These are phyloP conservation scores for Nymphaea colorata DNA, from an alignment of 164 flowering plant genomes.

Conservation along the genomic window DNA sequence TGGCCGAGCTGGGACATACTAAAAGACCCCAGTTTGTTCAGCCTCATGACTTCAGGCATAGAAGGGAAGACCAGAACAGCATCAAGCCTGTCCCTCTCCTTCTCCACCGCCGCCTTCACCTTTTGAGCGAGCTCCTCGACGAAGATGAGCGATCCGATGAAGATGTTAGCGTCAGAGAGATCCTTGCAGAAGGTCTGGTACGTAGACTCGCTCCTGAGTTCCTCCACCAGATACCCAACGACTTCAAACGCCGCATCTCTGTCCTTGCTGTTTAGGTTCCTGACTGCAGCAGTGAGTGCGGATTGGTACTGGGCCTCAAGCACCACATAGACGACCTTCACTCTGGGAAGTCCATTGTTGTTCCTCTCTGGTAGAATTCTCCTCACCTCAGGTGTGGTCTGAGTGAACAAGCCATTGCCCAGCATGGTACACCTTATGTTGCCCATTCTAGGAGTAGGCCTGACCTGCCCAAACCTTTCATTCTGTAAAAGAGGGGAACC, in stretches of 20 bases:
- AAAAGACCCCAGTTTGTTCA: conserved; percentile 87
- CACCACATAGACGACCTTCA: conserved; percentile 90
- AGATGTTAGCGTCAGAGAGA: conserved; percentile 83
- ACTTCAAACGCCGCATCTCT: conserved; percentile 57
- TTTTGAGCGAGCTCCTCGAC: conserved; percentile 94
- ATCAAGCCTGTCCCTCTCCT: conserved; percentile 84
- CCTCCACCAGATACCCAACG: conserved; percentile 96
- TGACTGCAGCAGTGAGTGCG: conserved; percentile 73
- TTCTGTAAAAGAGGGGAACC: too few relatives aligned
- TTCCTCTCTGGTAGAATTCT: conserved; percentile 61
- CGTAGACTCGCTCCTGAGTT: conserved; percentile 59
- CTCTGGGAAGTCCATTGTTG: conserved; percentile 46
- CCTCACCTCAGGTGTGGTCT: conserved; percentile 81
- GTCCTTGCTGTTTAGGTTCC: conserved; percentile 34
- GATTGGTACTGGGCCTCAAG: conserved; percentile 97
- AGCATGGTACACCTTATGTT: conserved; percentile 45
- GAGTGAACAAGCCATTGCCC: conserved; percentile 94
- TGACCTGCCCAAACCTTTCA: too few relatives aligned
- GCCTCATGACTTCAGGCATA: conserved; percentile 99
- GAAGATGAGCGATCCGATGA: conserved; percentile 91
- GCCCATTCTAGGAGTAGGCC: too few relatives aligned
- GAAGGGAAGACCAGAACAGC: conserved; percentile 98
- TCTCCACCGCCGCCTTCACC: conserved; percentile 85
- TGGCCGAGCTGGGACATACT: conserved; percentile 98
- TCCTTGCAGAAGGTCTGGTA: conserved; percentile 73